Conservation (phyloP, 192 early-diverging fungal genomes). For the Entrophospora sp. region DNA sequence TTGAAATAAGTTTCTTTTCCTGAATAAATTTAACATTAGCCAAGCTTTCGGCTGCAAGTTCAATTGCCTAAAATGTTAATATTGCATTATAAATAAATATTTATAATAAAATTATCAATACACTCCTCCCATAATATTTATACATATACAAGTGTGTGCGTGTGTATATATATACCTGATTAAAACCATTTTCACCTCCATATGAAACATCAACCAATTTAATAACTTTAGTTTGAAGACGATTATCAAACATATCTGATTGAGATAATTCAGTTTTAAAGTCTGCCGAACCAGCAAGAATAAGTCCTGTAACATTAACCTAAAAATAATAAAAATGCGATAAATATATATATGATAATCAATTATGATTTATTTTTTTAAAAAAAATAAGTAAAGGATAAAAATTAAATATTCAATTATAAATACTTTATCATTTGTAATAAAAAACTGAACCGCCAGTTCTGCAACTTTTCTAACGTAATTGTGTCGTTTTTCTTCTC, state of each 20-base stretch:
- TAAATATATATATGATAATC: no score
- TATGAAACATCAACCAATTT: constrained; percentile 97
- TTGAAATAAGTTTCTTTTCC: constrained; percentile 93
- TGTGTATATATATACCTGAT: no score
- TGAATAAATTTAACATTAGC: constrained; percentile 98
- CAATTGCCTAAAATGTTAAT: constrained; percentile 68
- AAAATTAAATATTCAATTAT: not conserved
- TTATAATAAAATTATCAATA: no score
- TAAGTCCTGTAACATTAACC: constrained; percentile 75
- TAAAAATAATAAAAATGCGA: no score
- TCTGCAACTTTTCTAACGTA: constrained; percentile 98
- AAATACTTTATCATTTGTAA: constrained; percentile 75
- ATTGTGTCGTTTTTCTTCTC: constrained; percentile 98
- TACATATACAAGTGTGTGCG: no score
- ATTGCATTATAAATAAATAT: no score
- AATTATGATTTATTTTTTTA: not conserved
- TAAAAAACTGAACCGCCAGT: constrained; percentile 90
- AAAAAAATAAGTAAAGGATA: not conserved
- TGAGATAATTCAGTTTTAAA: constrained; percentile 95
- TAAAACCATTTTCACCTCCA: constrained; percentile 99
- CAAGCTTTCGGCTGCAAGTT: constrained; percentile 81
- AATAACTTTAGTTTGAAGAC: constrained; percentile 80
- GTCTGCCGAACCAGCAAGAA: constrained; percentile 97
- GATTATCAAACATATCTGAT: constrained; percentile 94
- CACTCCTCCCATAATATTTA: no score